A percentile compares a stretch with the other conserved stretches of the same genome.
These are phyloP conservation scores for Odonthalia washingtoniensis DNA, from an alignment of 31 red algal species.

Conservation along the genomic window DNA sequence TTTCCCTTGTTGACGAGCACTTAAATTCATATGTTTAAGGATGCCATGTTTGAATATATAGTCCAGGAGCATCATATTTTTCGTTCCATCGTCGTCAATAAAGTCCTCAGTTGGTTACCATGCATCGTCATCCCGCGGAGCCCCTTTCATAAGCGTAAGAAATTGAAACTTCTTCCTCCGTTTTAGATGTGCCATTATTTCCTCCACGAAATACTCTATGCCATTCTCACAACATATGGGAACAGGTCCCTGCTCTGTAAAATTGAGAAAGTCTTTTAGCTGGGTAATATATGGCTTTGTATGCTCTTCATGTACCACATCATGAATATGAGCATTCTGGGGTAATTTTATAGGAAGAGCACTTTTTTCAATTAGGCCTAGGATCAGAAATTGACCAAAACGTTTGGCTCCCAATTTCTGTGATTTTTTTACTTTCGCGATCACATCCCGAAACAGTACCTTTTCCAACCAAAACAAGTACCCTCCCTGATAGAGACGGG, in stretches of 20 bases:
- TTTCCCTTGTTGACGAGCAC: not conserved
- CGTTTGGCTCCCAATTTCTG: not conserved
- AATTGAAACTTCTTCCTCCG: not conserved
- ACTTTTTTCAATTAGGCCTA: constrained; percentile 33
- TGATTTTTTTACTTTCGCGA: not conserved
- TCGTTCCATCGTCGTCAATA: not conserved
- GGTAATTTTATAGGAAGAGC: constrained; percentile 31
- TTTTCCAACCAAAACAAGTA: not conserved
- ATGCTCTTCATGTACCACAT: constrained; percentile 17
- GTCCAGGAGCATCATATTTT: not conserved
- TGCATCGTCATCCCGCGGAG: constrained; percentile 19
- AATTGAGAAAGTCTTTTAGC: not conserved
- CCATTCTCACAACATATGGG: not conserved
- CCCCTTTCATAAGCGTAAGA: constrained; percentile 10
- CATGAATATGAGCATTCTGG: not conserved
- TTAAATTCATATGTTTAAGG: not conserved
- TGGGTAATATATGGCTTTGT: not conserved
- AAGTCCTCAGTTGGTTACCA: constrained; percentile 42
- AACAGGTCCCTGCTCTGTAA: not conserved
- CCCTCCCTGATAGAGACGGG: too few species aligned
- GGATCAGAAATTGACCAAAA: constrained; percentile 28
- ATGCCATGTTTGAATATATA: not conserved
- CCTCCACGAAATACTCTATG: not conserved
- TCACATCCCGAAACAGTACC: constrained; percentile 15
- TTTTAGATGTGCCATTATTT: not conserved